These are phyloP conservation scores for Diplodia intermedia DNA, from an alignment of 2,329 filamentous ascomycete genomes.

Conservation along the genomic window DNA sequence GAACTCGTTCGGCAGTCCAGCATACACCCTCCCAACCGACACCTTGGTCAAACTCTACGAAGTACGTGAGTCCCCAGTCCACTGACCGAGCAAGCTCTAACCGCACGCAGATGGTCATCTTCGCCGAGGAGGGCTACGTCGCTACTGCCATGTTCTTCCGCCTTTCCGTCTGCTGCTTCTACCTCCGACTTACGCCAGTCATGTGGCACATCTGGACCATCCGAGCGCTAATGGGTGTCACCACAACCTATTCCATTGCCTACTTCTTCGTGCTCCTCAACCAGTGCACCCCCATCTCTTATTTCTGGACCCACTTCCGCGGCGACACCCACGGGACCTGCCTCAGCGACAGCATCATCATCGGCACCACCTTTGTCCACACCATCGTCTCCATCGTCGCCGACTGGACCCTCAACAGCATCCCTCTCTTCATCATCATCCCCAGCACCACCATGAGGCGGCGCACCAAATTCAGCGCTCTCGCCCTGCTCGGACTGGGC, in stretches of 20 bases:
- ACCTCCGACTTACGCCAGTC: slow-evolving; percentile 25
- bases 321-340: slow-evolving; percentile 14
- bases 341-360: not conserved
- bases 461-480: slow-evolving; percentile 22
- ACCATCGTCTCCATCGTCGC: slow-evolving; percentile 12
- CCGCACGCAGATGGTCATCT: not conserved
- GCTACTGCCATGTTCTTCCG: slow-evolving; percentile 29
- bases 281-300: slow-evolving; percentile 23
- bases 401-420: slow-evolving; percentile 15
- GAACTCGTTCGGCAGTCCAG: slow-evolving; percentile 12
- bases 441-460: slow-evolving; percentile 8
- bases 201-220: slow-evolving; percentile 30
- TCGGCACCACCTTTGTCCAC: slow-evolving; percentile 24
- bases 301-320: slow-evolving; percentile 25
- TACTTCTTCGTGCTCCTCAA: slow-evolving; percentile 29
- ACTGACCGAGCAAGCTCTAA: not conserved
- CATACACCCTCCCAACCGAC: not conserved
- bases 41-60: slow-evolving; percentile 12
- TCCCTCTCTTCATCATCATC: slow-evolving; percentile 26
- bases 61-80: not conserved
- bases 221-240: slow-evolving; percentile 5
- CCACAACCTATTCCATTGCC: slow-evolving; percentile 20
- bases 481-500: slow-evolving; percentile 19
- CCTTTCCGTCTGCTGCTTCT: slow-evolving; percentile 24
- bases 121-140: slow-evolving; percentile 19